Evolutionary conservation across 2,329 filamentous ascomycete genomes (phyloP).

Genomic region (Dothideomycetes sp.): DNA sequence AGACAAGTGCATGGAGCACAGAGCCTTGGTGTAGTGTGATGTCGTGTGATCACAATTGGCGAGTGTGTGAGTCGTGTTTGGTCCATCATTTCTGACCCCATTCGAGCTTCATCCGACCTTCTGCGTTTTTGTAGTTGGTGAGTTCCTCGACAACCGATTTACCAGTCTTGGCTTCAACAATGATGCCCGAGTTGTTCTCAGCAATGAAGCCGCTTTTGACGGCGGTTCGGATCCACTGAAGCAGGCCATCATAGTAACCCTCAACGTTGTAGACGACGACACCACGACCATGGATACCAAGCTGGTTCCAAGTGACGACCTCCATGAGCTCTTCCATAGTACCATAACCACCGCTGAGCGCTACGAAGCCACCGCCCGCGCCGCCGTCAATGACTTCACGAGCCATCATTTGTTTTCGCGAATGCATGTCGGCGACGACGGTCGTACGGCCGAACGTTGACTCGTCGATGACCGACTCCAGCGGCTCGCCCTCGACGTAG

Average conservation of each 20-base stretch:
- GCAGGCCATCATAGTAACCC: slow-evolving; percentile 82
- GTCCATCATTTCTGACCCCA: slow-evolving; percentile 55
- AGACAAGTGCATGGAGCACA: too few relatives aligned
- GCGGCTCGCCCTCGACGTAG: slow-evolving; percentile 42
- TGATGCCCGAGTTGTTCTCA: slow-evolving; percentile 60
- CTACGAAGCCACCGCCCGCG: slow-evolving; percentile 79
- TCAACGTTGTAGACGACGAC: slow-evolving; percentile 80
- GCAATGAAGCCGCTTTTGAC: slow-evolving; percentile 71
- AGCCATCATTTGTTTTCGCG: slow-evolving; percentile 89
- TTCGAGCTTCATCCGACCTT: slow-evolving; percentile 67
- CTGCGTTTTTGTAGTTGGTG: slow-evolving; percentile 63
- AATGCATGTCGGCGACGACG: slow-evolving; percentile 92
- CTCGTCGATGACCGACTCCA: slow-evolving; percentile 48
- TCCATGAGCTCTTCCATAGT: slow-evolving; percentile 95
- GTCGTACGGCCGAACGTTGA: slow-evolving; percentile 71
- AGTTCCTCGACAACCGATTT: slow-evolving; percentile 64
- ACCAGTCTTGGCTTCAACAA: slow-evolving; percentile 64
- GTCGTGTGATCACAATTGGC: too few relatives aligned
- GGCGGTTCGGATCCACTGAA: slow-evolving; percentile 70
- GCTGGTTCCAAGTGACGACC: slow-evolving; percentile 82
- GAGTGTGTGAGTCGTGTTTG: too few relatives aligned
- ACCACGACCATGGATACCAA: slow-evolving; percentile 77
- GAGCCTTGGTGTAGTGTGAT: too few relatives aligned
- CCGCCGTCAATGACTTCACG: slow-evolving; percentile 73
- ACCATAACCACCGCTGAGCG: slow-evolving; percentile 80